Conservation (phyloP, 2,329 filamentous ascomycete species). For the Colletotrichum lini region DNA sequence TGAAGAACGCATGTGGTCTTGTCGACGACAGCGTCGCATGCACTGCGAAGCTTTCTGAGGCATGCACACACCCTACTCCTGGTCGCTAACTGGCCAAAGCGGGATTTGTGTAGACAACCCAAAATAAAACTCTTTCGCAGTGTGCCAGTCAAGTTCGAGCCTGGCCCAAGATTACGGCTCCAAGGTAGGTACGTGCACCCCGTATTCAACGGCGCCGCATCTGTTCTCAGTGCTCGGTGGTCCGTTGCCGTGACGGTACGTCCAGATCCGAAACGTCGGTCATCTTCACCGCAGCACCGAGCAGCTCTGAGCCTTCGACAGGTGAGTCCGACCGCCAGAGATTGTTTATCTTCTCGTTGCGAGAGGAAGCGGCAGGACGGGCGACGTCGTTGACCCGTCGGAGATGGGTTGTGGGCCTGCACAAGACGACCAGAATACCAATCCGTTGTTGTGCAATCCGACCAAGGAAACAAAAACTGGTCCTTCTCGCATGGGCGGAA, state of each 20-base stretch:
- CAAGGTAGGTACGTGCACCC: neutral
- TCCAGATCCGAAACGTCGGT: constrained; percentile 23
- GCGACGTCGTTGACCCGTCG: neutral
- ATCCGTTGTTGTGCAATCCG: neutral
- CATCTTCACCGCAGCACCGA: constrained; percentile 17
- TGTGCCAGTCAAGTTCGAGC: neutral
- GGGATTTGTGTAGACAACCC: constrained; percentile 11
- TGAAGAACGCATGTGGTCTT: constrained; percentile 9
- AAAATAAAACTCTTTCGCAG: neutral
- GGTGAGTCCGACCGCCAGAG: constrained; percentile 9
- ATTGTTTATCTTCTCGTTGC: constrained; percentile 15
- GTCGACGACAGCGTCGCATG: neutral
- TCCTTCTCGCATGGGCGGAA: neutral
- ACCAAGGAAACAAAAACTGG: constrained; percentile 18
- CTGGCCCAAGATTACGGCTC: neutral
- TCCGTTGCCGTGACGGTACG: constrained; percentile 29
- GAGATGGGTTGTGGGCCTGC: neutral
- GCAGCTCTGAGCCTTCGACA: constrained; percentile 5
- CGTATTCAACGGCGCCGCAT: neutral
- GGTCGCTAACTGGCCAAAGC: neutral
- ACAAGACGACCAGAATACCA: neutral
- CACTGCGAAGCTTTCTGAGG: neutral
- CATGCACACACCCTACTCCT: neutral
- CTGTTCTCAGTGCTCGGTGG: constrained; percentile 26
- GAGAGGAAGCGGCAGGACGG: constrained; percentile 8